phyloP scores from a whole-genome alignment of 1,284 basidiomycete genomes.

The Cutaneotrichosporon daszewskae region DNA sequence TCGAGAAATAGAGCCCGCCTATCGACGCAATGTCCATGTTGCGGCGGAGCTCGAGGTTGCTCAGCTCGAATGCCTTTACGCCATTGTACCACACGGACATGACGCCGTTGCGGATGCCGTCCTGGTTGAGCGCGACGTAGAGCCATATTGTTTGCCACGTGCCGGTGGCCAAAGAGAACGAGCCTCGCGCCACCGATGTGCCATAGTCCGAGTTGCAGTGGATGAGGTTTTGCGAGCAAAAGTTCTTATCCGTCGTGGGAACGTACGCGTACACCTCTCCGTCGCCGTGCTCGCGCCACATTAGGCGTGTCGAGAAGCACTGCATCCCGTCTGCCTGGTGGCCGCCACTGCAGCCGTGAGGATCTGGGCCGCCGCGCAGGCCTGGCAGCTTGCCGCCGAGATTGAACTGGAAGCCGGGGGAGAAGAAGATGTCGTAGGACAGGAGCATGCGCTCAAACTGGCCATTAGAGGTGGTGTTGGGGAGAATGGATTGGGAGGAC shows the following conservation, averaged over 20 bases:
- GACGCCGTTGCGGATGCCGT: constrained; percentile 37
- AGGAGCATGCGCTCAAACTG: constrained; percentile 40
- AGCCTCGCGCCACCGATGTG: constrained; percentile 43
- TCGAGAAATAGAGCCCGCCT: constrained; percentile 46
- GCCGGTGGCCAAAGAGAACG: constrained; percentile 39
- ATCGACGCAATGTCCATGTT: constrained; percentile 27
- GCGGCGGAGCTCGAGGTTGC: constrained; percentile 40
- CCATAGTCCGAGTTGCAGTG: constrained; percentile 48
- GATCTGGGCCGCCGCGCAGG: constrained; percentile 41
- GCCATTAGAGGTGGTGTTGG: constrained; percentile 25
- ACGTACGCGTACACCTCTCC: constrained; percentile 50
- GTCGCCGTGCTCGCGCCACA: constrained; percentile 43
- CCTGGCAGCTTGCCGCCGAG: constrained; percentile 48
- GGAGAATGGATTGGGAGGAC: constrained; percentile 7
- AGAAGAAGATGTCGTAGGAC: constrained; percentile 41
- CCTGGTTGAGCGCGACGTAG: constrained; percentile 43
- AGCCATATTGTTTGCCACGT: constrained; percentile 45
- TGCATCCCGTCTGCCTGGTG: constrained; percentile 38
- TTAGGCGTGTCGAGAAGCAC: constrained; percentile 47
- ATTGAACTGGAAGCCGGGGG: constrained; percentile 28
- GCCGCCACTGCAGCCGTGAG: constrained; percentile 44
- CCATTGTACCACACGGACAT: constrained; percentile 45
- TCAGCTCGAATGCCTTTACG: constrained; percentile 35
- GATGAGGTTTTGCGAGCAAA: constrained; percentile 32
- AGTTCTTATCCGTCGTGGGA: constrained; percentile 27